These are phyloP conservation scores for Dictyostelium purpureum DNA, from an alignment of 78 protist genomes.

Conservation along the genomic window DNA sequence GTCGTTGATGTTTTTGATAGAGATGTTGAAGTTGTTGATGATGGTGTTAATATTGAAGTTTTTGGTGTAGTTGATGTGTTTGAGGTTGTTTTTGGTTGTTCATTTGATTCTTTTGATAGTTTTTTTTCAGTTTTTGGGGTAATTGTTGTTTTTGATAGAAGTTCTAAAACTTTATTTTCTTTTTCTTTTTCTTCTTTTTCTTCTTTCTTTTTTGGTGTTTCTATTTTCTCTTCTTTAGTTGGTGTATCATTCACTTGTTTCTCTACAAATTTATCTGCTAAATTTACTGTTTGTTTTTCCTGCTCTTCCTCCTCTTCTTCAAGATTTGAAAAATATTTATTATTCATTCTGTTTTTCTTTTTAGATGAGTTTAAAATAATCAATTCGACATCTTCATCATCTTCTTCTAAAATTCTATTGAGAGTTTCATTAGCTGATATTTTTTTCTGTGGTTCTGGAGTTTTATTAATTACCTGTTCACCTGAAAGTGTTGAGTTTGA, in stretches of 20 bases:
- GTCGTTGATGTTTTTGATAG: no score
- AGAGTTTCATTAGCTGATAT: not conserved
- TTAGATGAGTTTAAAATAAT: slow-evolving; percentile 5
- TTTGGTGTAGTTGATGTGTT: not conserved
- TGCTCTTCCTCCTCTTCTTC: not conserved
- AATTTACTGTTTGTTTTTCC: not conserved
- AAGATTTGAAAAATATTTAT: not conserved
- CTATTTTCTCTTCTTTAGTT: not conserved
- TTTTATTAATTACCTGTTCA: not conserved
- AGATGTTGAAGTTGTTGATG: no score
- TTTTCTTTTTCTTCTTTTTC: not conserved
- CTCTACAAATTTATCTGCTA: not conserved
- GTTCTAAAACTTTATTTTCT: not conserved
- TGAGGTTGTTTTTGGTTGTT: no score
- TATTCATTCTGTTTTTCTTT: not conserved
- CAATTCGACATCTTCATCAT: slow-evolving; percentile 20
- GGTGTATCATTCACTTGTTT: not conserved
- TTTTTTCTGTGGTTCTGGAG: not conserved
- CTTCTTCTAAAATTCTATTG: not conserved
- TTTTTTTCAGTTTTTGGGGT: not conserved
- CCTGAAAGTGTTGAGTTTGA: slow-evolving; percentile 14
- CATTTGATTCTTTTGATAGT: no score
- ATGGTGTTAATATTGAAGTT: not conserved
- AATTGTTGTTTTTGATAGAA: not conserved
- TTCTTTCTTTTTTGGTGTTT: not conserved